Percentiles rank a stretch among this genome's conserved stretches.
These are phyloP conservation scores for Tremella mesenterica DNA, from an alignment of 768 basidiomycete species.

Conservation along the genomic window DNA sequence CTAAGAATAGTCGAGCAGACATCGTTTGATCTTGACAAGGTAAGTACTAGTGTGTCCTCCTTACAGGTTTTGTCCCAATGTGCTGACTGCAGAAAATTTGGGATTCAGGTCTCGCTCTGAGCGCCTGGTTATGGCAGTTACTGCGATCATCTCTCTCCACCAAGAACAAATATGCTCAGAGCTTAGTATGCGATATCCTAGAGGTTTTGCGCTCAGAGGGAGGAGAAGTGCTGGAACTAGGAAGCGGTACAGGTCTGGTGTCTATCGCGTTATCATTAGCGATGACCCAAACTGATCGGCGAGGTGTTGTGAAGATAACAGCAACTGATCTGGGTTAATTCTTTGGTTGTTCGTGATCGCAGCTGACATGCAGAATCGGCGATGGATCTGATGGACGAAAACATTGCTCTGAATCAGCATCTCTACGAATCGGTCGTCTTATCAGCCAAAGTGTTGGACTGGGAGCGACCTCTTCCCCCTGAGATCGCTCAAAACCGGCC, in stretches of 20 bases:
- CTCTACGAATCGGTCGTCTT: neutral
- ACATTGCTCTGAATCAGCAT: conserved; percentile 48
- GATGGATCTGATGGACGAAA: conserved; percentile 65
- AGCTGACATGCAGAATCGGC: conserved; percentile 57
- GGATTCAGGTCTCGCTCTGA: conserved; percentile 84
- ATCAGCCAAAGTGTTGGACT: conserved; percentile 54
- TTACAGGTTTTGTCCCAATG: neutral
- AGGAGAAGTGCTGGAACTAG: conserved; percentile 45
- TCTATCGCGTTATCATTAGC: conserved; percentile 56
- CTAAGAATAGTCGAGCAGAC: conserved; percentile 67
- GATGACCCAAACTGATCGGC: conserved; percentile 22
- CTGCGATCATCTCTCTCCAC: neutral
- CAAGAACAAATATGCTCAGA: too few relatives aligned
- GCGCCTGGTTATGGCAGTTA: conserved; percentile 59
- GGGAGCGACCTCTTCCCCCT: conserved; percentile 59
- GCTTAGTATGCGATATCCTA: too few relatives aligned
- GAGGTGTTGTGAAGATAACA: conserved; percentile 45
- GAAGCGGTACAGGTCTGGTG: conserved; percentile 78
- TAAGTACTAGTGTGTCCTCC: conserved; percentile 40
- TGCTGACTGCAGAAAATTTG: conserved; percentile 68
- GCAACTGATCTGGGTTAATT: conserved; percentile 67
- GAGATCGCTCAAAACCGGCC: conserved; percentile 38
- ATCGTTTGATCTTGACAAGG: conserved; percentile 89
- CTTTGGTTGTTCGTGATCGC: neutral
- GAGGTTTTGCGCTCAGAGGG: conserved; percentile 2